Base-by-base conservation (phyloP, 371 early-diverging fungal genomes). In the Mucor racemosus region DNA sequence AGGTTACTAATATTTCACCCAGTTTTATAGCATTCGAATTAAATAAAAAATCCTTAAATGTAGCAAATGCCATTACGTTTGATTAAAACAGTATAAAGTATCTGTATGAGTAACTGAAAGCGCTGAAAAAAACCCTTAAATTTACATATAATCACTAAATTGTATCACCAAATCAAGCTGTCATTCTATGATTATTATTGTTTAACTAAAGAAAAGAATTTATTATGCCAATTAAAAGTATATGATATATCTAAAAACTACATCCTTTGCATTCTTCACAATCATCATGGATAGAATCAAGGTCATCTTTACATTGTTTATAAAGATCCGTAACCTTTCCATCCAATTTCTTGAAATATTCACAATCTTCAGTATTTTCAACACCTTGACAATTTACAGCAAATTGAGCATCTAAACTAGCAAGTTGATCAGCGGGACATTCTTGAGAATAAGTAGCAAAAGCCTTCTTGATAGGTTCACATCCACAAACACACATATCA, bases 341-440 rank as follows among this genome's bases (percentile, higher is more conserved):
- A 2, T 54, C 50, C 11, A 53, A n/a, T 11, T 61, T 60, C 13
- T 66, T 66, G 13, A 66, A 66, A 17, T 42, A 60, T 60, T 66
- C 67, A 15, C 67, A 55, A 8, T 66, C 67, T 60, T 66, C 67
- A 13, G 66, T 66, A 60, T 66, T 60, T 31, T 66, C 60, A 10
- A 42, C 41, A 1, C 19, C 34, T 41, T 53, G 39, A 44, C 60
- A 60, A 2, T 66, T 1, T 3, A 34, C 5, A 8, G n/a, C 38
- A 42, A 66, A 50, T 42, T 15, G 34, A 6, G 19, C 10, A 35
- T 53, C 41, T 11, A 66, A 31, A 17, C 21, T 41, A 5, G 60
- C 44, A 17, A 60, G 15, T 21, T 33, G 33, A 5, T 15, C 19
- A 7, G 26, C 36, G 31, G 60, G 60, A 36, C 60, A 66, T 41